phyloP scores from a whole-genome alignment of 2,329 filamentous ascomycete species.

The Aspergillus sp. region DNA sequence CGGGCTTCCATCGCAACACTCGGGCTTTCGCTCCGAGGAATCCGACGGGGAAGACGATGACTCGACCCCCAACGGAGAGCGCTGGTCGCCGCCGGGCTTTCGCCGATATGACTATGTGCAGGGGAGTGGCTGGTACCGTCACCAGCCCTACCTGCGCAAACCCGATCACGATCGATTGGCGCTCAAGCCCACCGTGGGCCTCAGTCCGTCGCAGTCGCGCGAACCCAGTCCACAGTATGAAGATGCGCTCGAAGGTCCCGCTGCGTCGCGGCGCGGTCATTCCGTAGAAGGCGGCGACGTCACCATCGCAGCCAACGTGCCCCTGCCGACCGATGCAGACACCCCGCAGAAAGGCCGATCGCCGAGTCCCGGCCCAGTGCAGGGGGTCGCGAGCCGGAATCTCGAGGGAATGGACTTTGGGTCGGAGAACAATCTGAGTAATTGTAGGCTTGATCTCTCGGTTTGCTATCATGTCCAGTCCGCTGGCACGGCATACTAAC shows the following conservation, averaged over 20 bases:
- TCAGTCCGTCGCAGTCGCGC: constrained; percentile 53
- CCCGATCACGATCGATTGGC: constrained; percentile 36
- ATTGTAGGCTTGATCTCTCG: constrained; percentile 47
- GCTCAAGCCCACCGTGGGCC: constrained; percentile 40
- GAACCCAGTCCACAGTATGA: constrained; percentile 61
- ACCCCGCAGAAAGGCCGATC: constrained; percentile 59
- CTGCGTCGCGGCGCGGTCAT: constrained; percentile 26
- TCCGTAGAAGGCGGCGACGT: constrained; percentile 26
- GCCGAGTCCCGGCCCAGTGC: constrained; percentile 49
- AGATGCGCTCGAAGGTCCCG: constrained; percentile 50
- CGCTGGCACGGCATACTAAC: constrained; percentile 34
- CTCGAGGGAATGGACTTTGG: constrained; percentile 38
- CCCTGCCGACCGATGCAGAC: constrained; percentile 53
- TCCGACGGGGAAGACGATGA: constrained; percentile 44
- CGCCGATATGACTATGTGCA: constrained; percentile 48
- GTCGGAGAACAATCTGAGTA: constrained; percentile 42
- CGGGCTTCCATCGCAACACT: constrained; percentile 59
- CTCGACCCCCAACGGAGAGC: constrained; percentile 41
- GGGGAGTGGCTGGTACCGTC: constrained; percentile 57
- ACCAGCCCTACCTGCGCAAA: constrained; percentile 49
- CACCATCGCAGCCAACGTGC: constrained; percentile 49
- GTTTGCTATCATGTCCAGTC: constrained; percentile 23
- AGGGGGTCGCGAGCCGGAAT: constrained; percentile 22
- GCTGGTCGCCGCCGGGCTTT: constrained; percentile 67
- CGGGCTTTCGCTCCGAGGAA: constrained; percentile 59